Percentiles rank a stretch among this genome's conserved stretches.
phyloP scores from a whole-genome alignment of 805 yeast genomes.

The Candida ulmi region DNA sequence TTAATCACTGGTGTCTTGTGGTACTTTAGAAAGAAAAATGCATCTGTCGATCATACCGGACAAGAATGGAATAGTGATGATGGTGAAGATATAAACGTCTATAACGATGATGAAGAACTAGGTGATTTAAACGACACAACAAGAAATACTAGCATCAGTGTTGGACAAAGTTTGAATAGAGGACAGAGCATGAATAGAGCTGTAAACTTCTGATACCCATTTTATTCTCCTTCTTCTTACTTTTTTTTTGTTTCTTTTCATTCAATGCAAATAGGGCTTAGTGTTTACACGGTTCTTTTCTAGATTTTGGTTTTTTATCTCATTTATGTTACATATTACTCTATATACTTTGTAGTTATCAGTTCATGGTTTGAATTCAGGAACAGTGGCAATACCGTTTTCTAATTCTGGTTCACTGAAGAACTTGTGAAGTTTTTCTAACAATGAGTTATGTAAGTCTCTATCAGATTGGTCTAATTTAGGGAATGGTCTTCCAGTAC shows the following conservation, averaged over 20 bases:
- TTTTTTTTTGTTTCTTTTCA: background rate
- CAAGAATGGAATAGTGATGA: constrained; percentile 20
- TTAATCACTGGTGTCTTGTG: constrained; percentile 9
- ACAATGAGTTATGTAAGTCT: constrained; percentile 15
- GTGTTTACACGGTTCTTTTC: too few species aligned
- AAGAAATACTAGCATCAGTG: background rate
- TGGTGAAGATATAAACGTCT: background rate
- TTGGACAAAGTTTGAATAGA: constrained; percentile 2
- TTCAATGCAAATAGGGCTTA: background rate
- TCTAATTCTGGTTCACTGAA: constrained; percentile 9
- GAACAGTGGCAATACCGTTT: background rate
- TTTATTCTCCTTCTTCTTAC: background rate
- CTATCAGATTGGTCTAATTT: constrained; percentile 21
- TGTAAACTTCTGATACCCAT: constrained; percentile 15
- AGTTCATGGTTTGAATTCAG: constrained; percentile 1
- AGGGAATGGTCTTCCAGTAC: constrained; percentile 21
- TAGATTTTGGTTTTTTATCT: too few species aligned
- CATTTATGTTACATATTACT: too few species aligned
- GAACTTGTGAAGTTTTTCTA: constrained; percentile 12
- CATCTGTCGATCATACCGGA: constrained; percentile 18
- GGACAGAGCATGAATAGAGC: constrained; percentile 16
- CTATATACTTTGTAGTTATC: background rate
- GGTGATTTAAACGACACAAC: background rate
- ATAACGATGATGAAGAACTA: constrained; percentile 8
- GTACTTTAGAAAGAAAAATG: constrained; percentile 14